Evolutionary conservation across 1,139 yeast species (phyloP), one percentile per base, ranked within the genome.

Genomic region (Keqinozyma sinolaborantium): DNA sequence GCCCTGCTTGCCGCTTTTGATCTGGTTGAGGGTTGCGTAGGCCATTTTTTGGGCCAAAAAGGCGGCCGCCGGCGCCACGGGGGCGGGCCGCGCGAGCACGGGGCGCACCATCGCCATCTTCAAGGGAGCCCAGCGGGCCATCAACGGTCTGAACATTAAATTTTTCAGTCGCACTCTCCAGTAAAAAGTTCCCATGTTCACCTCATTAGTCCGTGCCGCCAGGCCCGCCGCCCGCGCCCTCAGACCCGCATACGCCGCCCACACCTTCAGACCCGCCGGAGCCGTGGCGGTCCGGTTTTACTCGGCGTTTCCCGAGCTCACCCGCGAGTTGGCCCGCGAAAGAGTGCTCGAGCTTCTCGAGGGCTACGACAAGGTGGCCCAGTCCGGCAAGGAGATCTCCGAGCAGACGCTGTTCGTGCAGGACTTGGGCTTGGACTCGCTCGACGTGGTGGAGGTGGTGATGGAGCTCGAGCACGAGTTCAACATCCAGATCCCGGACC

Each of bases 391-490:
- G 52, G 66, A 57, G 30, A 76, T 86, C 47, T 64, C 74, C 14
- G 76, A 77, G 35, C 62, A 64, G 12, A 74, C 94, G 6, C 69
- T 79, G 24, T 84, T 82, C 56, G 64, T 78, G 28, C 79, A 75
- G 44, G 95, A 87, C 54, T 72, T 87, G 45, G 95, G 95, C 2
- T 73, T 86, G 48, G 96, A 87, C 63, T 82, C 92, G 20, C 75
- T 87, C 53, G 96, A 87, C 52, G 82, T 84, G 23, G 95, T 85
- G 29, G 96, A 87, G 58, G 90, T 86, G 26, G 76, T 87, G 26
- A 86, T 87, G 87, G 95, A 86, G 49, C 77, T 87, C 41, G 96
- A 87, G 62, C 83, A 79, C 47, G 95, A 86, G 52, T 79, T 80
- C 58, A 77, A 79, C 47, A 74, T 77, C 51, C 84, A 80, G 55